A percentile compares a stretch with the other conserved stretches of the same genome.
phyloP scores from a whole-genome alignment of 176 grass and related monocot species.

The Oryza glaberrima region DNA sequence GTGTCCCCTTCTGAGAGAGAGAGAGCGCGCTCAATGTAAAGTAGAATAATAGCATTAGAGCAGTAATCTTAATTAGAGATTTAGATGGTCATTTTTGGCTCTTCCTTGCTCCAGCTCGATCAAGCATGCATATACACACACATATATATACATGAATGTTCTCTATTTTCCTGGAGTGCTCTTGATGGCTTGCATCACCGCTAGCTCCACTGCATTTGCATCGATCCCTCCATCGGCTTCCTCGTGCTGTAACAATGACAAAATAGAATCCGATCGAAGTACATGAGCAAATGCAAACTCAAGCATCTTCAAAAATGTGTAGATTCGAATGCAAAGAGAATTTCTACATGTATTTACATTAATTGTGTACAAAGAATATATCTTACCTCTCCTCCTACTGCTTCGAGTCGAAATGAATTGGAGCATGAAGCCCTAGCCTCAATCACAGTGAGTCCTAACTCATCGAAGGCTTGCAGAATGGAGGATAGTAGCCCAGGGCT shows the following conservation, averaged over 20 bases:
- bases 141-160: neutral
- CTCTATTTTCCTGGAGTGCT: slow-evolving; percentile 44
- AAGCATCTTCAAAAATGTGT: neutral
- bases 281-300: neutral
- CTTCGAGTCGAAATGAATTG: slow-evolving; percentile 58
- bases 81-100: neutral
- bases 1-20: too few relatives aligned
- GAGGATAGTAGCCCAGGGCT: slow-evolving; percentile 55
- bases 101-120: neutral
- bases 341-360: neutral
- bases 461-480: slow-evolving; percentile 69
- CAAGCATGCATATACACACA: neutral
- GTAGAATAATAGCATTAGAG: neutral
- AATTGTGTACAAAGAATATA: neutral
- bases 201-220: slow-evolving; percentile 50
- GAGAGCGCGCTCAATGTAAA: too few relatives aligned
- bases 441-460: slow-evolving; percentile 58
- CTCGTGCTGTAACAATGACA: slow-evolving; percentile 28
- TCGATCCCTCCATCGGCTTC: slow-evolving; percentile 40
- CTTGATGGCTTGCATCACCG: slow-evolving; percentile 63
- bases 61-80: neutral
- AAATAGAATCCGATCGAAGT: neutral
- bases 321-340: neutral
- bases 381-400: slow-evolving; percentile 52
- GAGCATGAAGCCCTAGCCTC: slow-evolving; percentile 67